A percentile compares a stretch with the other conserved stretches of the same genome.
These are phyloP conservation scores for Suillus variegatus DNA, from an alignment of 768 basidiomycete species.

Conservation along the genomic window DNA sequence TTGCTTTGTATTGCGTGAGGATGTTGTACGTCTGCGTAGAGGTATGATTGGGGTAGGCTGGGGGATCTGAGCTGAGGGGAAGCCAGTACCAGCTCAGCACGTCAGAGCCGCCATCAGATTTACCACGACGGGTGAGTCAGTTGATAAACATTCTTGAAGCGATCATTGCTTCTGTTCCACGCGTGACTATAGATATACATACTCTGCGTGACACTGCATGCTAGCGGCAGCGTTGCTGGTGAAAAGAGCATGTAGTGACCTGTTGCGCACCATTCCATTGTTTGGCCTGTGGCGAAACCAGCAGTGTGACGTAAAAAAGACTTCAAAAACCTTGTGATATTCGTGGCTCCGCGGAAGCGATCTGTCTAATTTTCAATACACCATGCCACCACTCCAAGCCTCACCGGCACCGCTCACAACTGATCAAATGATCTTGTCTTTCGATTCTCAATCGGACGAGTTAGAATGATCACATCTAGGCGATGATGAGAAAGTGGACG, in stretches of 20 bases:
- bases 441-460: background rate
- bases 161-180: too few species aligned
- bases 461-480: background rate
- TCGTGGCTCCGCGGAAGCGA: background rate
- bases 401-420: background rate
- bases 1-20: constrained; percentile 89
- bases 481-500: background rate
- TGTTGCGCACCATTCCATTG: too few species aligned
- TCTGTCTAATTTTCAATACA: background rate
- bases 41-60: constrained; percentile 13
- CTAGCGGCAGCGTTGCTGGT: too few species aligned
- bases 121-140: constrained; percentile 40
- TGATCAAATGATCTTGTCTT: background rate
- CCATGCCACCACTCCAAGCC: background rate
- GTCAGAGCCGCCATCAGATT: constrained; percentile 85
- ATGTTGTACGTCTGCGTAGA: constrained; percentile 60
- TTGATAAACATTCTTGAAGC: too few species aligned
- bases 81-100: constrained; percentile 94
- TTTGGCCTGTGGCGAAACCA: too few species aligned
- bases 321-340: background rate
- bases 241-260: too few species aligned
- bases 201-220: too few species aligned
- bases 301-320: too few species aligned
- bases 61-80: constrained; percentile 36
- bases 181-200: too few species aligned